These are phyloP conservation scores for Rhizophagus clarus DNA, from an alignment of 192 early-diverging fungal species.

Conservation along the genomic window DNA sequence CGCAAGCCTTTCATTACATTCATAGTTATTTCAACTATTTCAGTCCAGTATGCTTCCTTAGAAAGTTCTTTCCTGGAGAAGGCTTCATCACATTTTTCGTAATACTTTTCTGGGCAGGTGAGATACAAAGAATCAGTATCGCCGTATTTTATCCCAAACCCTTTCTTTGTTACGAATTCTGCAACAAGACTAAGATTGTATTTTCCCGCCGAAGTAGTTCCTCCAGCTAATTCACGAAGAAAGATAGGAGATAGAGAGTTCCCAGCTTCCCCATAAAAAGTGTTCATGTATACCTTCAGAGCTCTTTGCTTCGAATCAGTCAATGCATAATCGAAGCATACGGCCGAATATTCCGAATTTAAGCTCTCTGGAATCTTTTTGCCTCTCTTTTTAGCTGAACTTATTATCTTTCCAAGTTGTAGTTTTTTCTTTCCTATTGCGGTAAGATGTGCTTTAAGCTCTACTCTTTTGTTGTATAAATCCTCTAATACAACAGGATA, in stretches of 20 bases:
- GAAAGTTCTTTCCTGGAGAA: background rate
- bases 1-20: conserved; percentile 6
- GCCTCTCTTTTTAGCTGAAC: background rate
- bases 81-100: background rate
- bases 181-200: background rate
- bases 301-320: background rate
- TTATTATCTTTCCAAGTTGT: background rate
- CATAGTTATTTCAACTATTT: conserved; percentile 21
- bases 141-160: background rate
- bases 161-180: background rate
- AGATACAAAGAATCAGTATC: background rate
- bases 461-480: background rate
- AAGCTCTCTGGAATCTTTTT: background rate
- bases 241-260: background rate
- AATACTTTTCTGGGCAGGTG: conserved; percentile 18
- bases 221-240: background rate
- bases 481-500: background rate
- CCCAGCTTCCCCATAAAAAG: conserved; percentile 12
- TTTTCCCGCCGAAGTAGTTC: background rate
- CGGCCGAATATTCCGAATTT: background rate
- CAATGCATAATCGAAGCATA: background rate
- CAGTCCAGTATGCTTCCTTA: conserved; percentile 4
- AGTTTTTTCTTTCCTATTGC: background rate
- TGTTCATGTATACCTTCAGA: conserved; percentile 4
- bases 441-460: background rate